phyloP scores from a whole-genome alignment of 1,284 basidiomycete species.

The Melampsora larici-populina region DNA sequence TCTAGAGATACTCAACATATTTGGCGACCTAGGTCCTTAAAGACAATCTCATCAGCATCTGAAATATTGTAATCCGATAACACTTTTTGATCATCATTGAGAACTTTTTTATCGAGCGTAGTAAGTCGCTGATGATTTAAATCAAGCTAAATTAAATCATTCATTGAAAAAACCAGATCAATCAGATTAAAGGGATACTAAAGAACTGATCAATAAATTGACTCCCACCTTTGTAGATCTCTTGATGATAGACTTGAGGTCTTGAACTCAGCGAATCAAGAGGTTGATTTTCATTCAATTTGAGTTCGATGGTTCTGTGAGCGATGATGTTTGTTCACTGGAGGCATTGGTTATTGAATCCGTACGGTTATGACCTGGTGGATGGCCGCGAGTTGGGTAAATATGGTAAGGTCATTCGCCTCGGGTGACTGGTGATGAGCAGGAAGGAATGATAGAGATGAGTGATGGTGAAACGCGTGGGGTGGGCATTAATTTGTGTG shows the following conservation, averaged over 20 bases:
- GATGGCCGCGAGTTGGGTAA: no score
- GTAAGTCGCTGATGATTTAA: slow-evolving; percentile 69
- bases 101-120: slow-evolving; percentile 62
- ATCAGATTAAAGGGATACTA: no score
- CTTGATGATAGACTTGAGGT: background rate
- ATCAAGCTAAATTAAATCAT: slow-evolving; percentile 61
- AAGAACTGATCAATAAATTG: background rate
- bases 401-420: no score
- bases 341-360: no score
- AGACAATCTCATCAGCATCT: slow-evolving; percentile 63
- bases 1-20: slow-evolving; percentile 56
- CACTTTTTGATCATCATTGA: slow-evolving; percentile 61
- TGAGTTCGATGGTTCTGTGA: no score
- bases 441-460: no score
- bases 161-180: background rate
- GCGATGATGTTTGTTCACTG: no score
- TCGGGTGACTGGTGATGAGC: no score
- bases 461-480: no score
- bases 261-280: background rate
- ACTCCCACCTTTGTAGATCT: background rate
- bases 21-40: slow-evolving; percentile 87
- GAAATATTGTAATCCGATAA: slow-evolving; percentile 62
- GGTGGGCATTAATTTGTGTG: no score
- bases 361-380: no score
- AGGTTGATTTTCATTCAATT: slow-evolving; percentile 2